phyloP scores from a whole-genome alignment of 2,329 filamentous ascomycete species.

The Didymella lethalis region DNA sequence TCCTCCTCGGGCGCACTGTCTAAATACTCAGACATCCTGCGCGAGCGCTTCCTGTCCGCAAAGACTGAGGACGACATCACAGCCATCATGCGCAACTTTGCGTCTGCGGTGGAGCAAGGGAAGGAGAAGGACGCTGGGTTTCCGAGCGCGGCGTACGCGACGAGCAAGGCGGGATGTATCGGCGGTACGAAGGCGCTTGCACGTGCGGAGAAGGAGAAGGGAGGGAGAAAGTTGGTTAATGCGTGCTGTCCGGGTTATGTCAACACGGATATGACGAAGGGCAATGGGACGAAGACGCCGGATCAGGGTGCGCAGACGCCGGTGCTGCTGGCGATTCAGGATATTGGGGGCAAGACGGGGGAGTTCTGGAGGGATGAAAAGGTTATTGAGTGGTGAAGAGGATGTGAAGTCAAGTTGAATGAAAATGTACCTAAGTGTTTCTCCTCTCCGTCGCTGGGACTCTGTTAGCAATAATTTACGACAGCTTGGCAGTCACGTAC shows the following conservation, averaged over 20 bases:
- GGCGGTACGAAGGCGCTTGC: conserved; percentile 54
- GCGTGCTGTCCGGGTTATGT: conserved; percentile 57
- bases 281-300: conserved; percentile 49
- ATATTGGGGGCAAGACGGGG: conserved; percentile 49
- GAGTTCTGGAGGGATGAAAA: conserved; percentile 53
- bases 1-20: conserved; percentile 56
- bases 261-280: conserved; percentile 58
- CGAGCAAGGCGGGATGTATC: conserved; percentile 57
- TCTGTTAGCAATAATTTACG: too few relatives aligned
- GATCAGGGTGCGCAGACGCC: conserved; percentile 57
- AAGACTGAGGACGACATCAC: conserved; percentile 56
- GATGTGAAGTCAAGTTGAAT: too few relatives aligned
- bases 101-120: conserved; percentile 55
- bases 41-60: conserved; percentile 53
- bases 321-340: conserved; percentile 54
- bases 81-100: conserved; percentile 60
- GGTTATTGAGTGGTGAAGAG: conserved; percentile 47
- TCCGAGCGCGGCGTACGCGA: conserved; percentile 60
- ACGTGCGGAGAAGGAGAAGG: conserved; percentile 41
- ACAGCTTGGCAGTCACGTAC: too few relatives aligned
- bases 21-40: conserved; percentile 57
- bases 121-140: conserved; percentile 59
- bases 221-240: conserved; percentile 47
- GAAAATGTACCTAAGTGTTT: too few relatives aligned
- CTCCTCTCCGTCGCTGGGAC: too few relatives aligned